Conservation (phyloP, 1,284 basidiomycete genomes). For the Melampsora americana region DNA sequence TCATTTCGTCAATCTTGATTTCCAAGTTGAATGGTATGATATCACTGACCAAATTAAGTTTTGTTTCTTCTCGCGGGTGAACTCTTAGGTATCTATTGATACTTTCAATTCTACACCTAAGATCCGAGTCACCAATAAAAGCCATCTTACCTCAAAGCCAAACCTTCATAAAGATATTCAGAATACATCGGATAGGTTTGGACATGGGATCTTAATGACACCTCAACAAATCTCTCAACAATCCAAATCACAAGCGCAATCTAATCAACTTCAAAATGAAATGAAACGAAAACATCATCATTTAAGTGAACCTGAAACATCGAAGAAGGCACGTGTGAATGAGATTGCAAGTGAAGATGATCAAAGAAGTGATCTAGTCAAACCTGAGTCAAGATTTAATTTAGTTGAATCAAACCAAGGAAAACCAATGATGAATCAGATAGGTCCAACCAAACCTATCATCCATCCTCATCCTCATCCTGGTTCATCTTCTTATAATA, state of each 20-base stretch:
- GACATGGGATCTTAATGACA: constrained; percentile 10
- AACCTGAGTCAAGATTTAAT: background rate
- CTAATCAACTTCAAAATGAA: background rate
- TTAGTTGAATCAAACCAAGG: background rate
- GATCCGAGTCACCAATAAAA: constrained; percentile 1
- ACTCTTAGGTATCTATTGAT: constrained; percentile 26
- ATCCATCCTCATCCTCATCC: background rate
- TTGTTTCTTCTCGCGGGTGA: background rate
- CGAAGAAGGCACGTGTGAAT: background rate
- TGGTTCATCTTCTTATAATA: background rate
- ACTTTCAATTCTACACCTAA: constrained; percentile 29
- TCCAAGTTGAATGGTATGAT: background rate
- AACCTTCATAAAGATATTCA: background rate
- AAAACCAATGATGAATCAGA: background rate
- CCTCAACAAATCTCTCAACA: constrained; percentile 26
- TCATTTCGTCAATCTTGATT: background rate
- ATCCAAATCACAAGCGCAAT: constrained; percentile 1
- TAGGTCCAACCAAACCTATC: background rate
- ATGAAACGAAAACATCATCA: background rate
- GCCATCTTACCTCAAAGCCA: background rate
- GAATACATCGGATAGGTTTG: background rate
- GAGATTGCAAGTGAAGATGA: background rate
- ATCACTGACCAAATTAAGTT: background rate
- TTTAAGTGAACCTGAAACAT: background rate
- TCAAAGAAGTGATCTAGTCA: background rate